Evolutionary conservation across 306 rosid genomes (phyloP).

Genomic region (Rosa chinensis): DNA sequence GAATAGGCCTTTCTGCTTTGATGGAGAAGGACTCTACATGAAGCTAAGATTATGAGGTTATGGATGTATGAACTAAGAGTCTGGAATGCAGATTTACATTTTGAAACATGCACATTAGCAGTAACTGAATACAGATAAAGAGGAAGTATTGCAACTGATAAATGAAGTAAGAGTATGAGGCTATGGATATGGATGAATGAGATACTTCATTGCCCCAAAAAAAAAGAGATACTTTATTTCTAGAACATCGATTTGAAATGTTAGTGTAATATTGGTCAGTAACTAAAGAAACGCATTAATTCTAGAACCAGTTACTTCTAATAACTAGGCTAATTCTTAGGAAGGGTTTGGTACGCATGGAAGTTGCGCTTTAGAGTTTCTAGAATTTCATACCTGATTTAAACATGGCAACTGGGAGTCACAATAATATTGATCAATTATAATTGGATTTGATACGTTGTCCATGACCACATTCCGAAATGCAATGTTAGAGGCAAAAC

Average conservation of each 20-base stretch:
- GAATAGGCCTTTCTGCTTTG: background rate
- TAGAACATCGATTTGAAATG: background rate
- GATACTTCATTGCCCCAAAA: background rate
- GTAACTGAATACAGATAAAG: background rate
- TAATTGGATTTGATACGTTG: slow-evolving; percentile 81
- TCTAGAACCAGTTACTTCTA: background rate
- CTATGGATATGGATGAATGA: background rate
- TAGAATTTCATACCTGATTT: slow-evolving; percentile 59
- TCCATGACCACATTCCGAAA: slow-evolving; percentile 76
- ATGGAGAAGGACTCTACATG: background rate
- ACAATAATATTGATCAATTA: slow-evolving; percentile 83
- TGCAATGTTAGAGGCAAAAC: slow-evolving; percentile 59
- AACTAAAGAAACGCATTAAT: background rate
- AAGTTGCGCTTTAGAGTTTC: background rate
- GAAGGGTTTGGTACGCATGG: background rate
- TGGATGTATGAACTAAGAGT: background rate
- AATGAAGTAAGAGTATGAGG: background rate
- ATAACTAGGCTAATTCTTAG: background rate
- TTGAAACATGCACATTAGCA: background rate
- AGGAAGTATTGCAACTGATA: background rate
- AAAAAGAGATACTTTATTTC: background rate
- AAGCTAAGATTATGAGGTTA: background rate
- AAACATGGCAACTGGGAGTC: slow-evolving; percentile 62
- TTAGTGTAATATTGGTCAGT: background rate
- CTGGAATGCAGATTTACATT: background rate